Evolutionary conservation across 148 eudicot genomes (phyloP).

Genomic region (Persicaria maculosa): DNA sequence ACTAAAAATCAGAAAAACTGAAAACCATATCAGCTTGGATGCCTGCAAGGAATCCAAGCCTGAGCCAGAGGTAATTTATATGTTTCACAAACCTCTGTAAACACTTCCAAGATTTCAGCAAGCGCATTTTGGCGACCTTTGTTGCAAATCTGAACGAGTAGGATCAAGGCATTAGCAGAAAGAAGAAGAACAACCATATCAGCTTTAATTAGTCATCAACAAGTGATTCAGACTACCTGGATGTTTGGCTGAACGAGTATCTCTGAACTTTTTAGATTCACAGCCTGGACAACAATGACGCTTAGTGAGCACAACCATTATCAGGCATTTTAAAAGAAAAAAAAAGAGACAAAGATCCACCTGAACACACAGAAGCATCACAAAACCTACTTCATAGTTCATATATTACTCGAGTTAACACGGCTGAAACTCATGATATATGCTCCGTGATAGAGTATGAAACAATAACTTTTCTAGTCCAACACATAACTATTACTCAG

Average conservation of each 20-base stretch:
- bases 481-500: neutral
- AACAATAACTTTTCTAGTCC: neutral
- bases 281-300: slow-evolving; percentile 48
- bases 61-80: slow-evolving; percentile 89
- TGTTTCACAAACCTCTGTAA: slow-evolving; percentile 78
- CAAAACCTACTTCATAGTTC: neutral
- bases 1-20: too few species aligned
- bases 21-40: too few species aligned
- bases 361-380: neutral
- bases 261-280: slow-evolving; percentile 80
- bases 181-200: neutral
- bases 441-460: neutral
- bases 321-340: neutral
- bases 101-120: slow-evolving; percentile 75
- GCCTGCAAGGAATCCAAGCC: slow-evolving; percentile 95
- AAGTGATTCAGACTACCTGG: slow-evolving; percentile 39
- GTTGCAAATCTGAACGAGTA: slow-evolving; percentile 60
- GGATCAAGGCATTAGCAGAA: neutral
- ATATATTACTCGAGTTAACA: neutral
- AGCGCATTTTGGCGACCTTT: slow-evolving; percentile 89
- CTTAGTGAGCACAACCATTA: neutral
- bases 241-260: slow-evolving; percentile 65
- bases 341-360: neutral
- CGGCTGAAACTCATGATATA: neutral
- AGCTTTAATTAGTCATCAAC: neutral